phyloP scores from a whole-genome alignment of 129 eudicot species.

The Solidago caesia region DNA sequence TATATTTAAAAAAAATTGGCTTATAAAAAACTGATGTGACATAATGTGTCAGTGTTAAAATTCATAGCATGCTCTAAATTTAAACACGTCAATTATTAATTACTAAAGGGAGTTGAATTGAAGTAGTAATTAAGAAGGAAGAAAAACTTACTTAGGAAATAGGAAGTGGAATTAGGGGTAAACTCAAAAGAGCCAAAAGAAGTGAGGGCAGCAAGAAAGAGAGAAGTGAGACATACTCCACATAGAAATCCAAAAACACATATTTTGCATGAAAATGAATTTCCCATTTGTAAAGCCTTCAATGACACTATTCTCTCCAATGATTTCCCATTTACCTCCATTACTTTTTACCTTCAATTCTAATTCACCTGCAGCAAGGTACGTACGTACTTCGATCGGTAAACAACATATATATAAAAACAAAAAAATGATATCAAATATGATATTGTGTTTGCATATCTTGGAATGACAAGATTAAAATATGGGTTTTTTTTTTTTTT shows the following conservation, averaged over 20 bases:
- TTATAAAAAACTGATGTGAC: too few relatives aligned
- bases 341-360: background rate
- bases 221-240: conserved; percentile 80
- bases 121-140: background rate
- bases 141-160: conserved; percentile 47
- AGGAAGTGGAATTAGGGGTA: conserved; percentile 43
- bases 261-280: conserved; percentile 80
- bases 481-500: too few relatives aligned
- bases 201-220: conserved; percentile 88
- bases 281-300: conserved; percentile 78
- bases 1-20: too few relatives aligned
- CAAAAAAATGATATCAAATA: too few relatives aligned
- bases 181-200: conserved; percentile 55
- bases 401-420: too few relatives aligned
- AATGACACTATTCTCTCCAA: conserved; percentile 81
- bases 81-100: too few relatives aligned
- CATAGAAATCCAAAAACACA: conserved; percentile 87
- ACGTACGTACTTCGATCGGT: too few relatives aligned
- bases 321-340: conserved; percentile 50
- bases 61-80: too few relatives aligned
- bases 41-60: too few relatives aligned
- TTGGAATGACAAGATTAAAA: too few relatives aligned
- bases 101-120: background rate
- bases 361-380: too few relatives aligned
- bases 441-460: too few relatives aligned